A percentile compares a stretch with the other conserved stretches of the same genome.
These are phyloP conservation scores for Sistotremastrum niveocremeum DNA, from an alignment of 768 basidiomycete species.

Conservation along the genomic window DNA sequence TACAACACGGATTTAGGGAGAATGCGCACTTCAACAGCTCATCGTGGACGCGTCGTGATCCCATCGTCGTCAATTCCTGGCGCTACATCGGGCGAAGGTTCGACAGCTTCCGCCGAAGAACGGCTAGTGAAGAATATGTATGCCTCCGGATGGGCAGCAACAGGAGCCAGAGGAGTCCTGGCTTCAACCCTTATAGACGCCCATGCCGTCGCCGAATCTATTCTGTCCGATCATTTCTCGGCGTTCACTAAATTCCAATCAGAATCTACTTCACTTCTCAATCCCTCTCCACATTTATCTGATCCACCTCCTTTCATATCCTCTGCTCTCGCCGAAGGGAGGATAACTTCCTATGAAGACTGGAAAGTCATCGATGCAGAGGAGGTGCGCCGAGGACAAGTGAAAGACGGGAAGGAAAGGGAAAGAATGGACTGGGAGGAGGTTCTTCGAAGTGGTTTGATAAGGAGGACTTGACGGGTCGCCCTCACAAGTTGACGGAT, in stretches of 20 bases:
- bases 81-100: slow-evolving; percentile 17
- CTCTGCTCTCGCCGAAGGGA: slow-evolving; percentile 12
- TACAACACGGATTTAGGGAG: slow-evolving; percentile 44
- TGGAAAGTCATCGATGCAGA: slow-evolving; percentile 68
- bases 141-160: slow-evolving; percentile 87
- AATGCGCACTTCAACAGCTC: slow-evolving; percentile 30
- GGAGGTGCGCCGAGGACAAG: slow-evolving; percentile 48
- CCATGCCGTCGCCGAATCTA: slow-evolving; percentile 59
- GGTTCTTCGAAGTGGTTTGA: slow-evolving; percentile 14
- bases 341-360: slow-evolving; percentile 49
- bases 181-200: slow-evolving; percentile 91
- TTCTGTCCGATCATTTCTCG: slow-evolving; percentile 44
- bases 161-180: slow-evolving; percentile 83
- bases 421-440: slow-evolving; percentile 67
- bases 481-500: too few relatives aligned
- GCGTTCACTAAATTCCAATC: background rate
- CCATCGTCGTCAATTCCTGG: slow-evolving; percentile 10
- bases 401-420: slow-evolving; percentile 45
- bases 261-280: background rate
- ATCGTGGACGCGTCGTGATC: slow-evolving; percentile 30
- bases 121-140: slow-evolving; percentile 50
- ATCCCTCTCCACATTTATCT: background rate
- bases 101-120: slow-evolving; percentile 11
- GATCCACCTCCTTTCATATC: background rate
- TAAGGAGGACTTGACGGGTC: too few relatives aligned